A percentile compares a stretch with the other conserved stretches of the same genome.
Evolutionary conservation across 2,329 filamentous ascomycete species (phyloP).

Genomic region (Botrytis elliptica): DNA sequence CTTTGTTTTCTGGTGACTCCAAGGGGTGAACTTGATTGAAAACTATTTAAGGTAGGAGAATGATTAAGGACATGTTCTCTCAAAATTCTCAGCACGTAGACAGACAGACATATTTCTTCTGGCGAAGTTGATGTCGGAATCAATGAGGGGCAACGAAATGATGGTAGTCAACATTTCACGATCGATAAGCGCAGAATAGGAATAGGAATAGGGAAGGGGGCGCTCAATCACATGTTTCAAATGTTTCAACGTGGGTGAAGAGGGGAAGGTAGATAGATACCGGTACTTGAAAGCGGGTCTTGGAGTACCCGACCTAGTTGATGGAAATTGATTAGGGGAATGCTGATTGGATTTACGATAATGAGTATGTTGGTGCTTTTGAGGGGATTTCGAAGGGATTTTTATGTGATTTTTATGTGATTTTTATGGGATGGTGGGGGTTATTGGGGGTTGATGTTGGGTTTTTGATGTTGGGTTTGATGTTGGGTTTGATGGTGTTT

Average conservation of each 20-base stretch:
- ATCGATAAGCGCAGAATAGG: too few species aligned
- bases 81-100: background rate
- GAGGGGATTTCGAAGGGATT: too few species aligned
- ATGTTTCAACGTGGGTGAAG: background rate
- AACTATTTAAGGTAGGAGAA: background rate
- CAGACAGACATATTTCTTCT: too few species aligned
- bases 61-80: background rate
- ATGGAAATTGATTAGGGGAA: background rate
- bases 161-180: too few species aligned
- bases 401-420: too few species aligned
- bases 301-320: too few species aligned
- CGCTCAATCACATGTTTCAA: too few species aligned
- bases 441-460: too few species aligned
- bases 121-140: background rate
- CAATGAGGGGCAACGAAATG: background rate
- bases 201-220: too few species aligned
- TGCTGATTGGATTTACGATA: background rate
- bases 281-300: background rate
- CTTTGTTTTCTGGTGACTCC: background rate
- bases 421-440: too few species aligned
- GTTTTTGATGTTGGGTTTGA: too few species aligned
- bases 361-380: accelerated
- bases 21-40: background rate
- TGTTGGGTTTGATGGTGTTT: too few species aligned
- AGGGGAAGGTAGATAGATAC: background rate